Base-by-base conservation (phyloP, 768 basidiomycete species). In the Sarcomyxa edulis region DNA sequence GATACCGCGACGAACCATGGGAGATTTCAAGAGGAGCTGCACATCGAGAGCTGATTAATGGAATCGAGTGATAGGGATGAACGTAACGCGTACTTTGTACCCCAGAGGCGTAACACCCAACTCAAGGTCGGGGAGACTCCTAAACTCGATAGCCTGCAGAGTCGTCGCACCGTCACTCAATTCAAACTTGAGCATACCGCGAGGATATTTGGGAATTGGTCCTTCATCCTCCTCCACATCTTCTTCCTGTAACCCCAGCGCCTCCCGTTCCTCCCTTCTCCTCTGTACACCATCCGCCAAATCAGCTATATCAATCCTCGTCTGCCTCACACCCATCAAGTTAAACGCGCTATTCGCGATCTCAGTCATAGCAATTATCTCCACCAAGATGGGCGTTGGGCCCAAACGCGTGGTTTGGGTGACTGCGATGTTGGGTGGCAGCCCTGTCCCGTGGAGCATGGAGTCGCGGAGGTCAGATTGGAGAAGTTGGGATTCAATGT, bases 311-410 rank as follows among this genome's bases (percentile, higher is more conserved):
- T 43, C 42, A 11, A 40, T 16, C 14, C 46, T 33, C 8, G 35
- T 18, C 21, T 41, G 68, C 15, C 84, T 71, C 16, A 76, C 72
- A 48, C 85, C 85, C 43, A 83, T 72, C 12, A 96, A 69, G 36
- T 68, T 78, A 51, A 90, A 87, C 1, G 93, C 94, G 47, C 91
- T 91, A 30, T 74, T 64, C 0, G 83, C 88, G 15, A 96, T 81
- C 40, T 97, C 94, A 12, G 78, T 87, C n/a, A 95, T 73, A 10
- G 74, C 68, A 12, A 66, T 60, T 19, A 96, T 72, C 51, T 96
- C 84, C 7, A 93, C 82, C 25, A 90, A 75, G 22, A 87, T 37
- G 32, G 10, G 59, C 1, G 83, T 77, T 5, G 64, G 52, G 1
- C 65, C 62, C 2, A 72, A 55, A 4, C 47, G 48, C 10, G 52